A percentile compares a stretch with the other conserved stretches of the same genome.
phyloP scores from a whole-genome alignment of 768 basidiomycete genomes.

The Pleurotus pulmonarius region DNA sequence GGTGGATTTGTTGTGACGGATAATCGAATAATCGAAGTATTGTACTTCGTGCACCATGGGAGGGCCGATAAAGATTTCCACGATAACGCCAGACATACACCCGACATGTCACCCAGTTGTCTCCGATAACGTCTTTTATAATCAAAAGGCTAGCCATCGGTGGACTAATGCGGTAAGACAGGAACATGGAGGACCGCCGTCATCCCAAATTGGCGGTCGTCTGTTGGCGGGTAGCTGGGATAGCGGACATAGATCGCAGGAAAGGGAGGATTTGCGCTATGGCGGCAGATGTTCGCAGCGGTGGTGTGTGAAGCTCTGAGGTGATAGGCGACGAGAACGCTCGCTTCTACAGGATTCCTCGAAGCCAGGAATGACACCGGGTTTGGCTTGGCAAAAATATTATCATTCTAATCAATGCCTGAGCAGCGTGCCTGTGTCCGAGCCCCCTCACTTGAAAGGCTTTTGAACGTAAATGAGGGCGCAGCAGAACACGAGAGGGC shows the following conservation, averaged over 20 bases:
- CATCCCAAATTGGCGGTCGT: not conserved
- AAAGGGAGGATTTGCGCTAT: not conserved
- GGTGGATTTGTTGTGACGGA: too few relatives aligned
- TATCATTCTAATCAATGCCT: too few relatives aligned
- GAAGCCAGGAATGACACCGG: not conserved
- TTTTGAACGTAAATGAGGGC: not conserved
- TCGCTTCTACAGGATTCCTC: too few relatives aligned
- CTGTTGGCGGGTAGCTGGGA: not conserved
- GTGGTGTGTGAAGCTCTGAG: not conserved
- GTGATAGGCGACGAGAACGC: not conserved
- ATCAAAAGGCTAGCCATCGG: not conserved
- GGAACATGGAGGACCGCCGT: constrained; percentile 4
- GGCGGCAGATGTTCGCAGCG: not conserved
- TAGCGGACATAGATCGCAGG: constrained; percentile 8
- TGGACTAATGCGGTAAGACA: not conserved
- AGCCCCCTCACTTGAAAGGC: not conserved
- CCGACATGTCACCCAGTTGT: not conserved
- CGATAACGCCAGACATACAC: not conserved
- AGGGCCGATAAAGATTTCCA: not conserved
- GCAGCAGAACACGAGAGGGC: constrained; percentile 5
- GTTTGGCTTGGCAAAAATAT: not conserved
- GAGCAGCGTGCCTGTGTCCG: too few relatives aligned
- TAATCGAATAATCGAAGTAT: too few relatives aligned
- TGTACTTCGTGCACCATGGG: too few relatives aligned
- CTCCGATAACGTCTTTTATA: too few relatives aligned